Base-by-base conservation (phyloP, 2,329 filamentous ascomycete species). In the Colletotrichum sp. region DNA sequence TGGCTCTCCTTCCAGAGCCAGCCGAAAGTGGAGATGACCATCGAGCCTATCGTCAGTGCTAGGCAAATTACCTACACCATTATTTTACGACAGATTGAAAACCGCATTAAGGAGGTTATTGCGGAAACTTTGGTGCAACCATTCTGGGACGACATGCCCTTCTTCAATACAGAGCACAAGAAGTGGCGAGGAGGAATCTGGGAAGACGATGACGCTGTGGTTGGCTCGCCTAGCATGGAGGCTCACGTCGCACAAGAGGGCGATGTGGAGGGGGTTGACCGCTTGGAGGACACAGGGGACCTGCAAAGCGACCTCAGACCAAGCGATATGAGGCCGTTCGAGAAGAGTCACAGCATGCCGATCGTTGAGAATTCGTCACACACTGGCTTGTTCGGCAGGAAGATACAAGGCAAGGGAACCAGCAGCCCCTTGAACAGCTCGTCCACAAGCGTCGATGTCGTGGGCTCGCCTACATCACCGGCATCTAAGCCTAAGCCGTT, bases 1-100 rank as follows among this genome's bases (percentile, higher is more conserved):
- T 99, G 97, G 97, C 92, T 99, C 79, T 94, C 96, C 1, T 99
- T 99, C 82, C 95, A 98, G 82, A 92, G 92, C n/a, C 95, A 96
- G 89, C 97, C 97, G 21, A 96, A 96, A 82, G 94, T 99, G 87
- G 96, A 98, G 77, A 93, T 98, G 89, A 92, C 92, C n/a, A 95
- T 99, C 58, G 96, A 99, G 83, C 97, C 97, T 5, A 96, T 99
- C 79, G 96, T 99, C 67, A 98, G 96, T 86, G 94, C 96, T 16
- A 92, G 96, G 74, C 96, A 99, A 83, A 98, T 99, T 78, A 99
- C 97, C 0, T 99, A 98, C 84, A 95, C 94, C 3, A 91, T 98
- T 75, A 97, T 99, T 71, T 89, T 99, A 15, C 92, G 96, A 66
- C 95, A 98, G 77, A 99, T 99, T 75, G 97, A 99, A 84, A 98